phyloP scores from a whole-genome alignment of 208 protist species.

The Strigomonas galati region DNA sequence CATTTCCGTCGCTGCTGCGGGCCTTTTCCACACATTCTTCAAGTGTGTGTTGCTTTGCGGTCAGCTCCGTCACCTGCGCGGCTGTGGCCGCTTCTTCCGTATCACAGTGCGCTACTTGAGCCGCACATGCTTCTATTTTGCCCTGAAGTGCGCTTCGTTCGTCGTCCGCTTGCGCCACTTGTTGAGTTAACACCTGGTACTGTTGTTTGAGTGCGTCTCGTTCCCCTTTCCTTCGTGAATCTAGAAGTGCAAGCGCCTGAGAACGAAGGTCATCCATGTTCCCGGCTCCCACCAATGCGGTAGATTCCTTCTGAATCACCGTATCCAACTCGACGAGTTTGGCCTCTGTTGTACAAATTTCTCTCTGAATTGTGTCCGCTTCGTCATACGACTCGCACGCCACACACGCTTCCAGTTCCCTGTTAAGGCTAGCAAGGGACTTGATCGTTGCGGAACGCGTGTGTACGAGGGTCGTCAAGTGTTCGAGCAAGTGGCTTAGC shows the following conservation, averaged over 20 bases:
- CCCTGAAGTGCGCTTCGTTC: too few species aligned
- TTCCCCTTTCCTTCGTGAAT: background rate
- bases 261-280: background rate
- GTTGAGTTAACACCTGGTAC: too few species aligned
- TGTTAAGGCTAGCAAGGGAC: background rate
- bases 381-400: slow-evolving; percentile 12
- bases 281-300: too few species aligned
- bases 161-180: too few species aligned
- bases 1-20: background rate
- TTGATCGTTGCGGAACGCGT: background rate
- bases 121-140: background rate
- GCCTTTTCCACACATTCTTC: too few species aligned
- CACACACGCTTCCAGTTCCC: slow-evolving; percentile 4
- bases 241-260: too few species aligned
- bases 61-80: background rate
- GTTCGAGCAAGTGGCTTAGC: background rate
- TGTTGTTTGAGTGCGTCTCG: too few species aligned
- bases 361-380: slow-evolving; percentile 8
- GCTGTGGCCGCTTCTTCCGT: background rate
- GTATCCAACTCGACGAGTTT: background rate
- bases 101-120: background rate
- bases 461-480: background rate
- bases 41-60: too few species aligned
- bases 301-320: background rate
- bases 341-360: background rate